Conservation (phyloP, 2,329 filamentous ascomycete species). For the Fusarium graminum region DNA sequence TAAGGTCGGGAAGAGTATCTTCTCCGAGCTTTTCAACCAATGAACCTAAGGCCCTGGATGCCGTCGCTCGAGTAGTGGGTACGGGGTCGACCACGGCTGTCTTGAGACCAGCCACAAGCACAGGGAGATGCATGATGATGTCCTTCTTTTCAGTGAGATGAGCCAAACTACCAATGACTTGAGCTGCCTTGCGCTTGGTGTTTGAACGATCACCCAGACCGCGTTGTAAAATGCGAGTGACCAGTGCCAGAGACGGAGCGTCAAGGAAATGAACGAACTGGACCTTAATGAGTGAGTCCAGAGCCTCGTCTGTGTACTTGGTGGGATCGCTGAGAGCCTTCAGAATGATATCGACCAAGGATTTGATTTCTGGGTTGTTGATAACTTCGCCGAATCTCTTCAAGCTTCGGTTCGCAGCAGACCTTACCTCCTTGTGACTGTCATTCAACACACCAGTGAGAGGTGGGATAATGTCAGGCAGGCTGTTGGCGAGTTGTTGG, state of each 20-base stretch:
- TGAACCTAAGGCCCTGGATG: constrained; percentile 94
- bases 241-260: constrained; percentile 91
- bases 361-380: constrained; percentile 96
- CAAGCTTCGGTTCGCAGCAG: constrained; percentile 92
- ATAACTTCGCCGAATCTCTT: constrained; percentile 99
- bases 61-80: constrained; percentile 94
- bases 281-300: constrained; percentile 97
- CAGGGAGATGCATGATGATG: constrained; percentile 88
- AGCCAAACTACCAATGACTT: constrained; percentile 97
- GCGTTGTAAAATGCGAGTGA: constrained; percentile 94
- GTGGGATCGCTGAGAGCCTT: constrained; percentile 98
- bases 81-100: constrained; percentile 94
- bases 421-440: constrained; percentile 96
- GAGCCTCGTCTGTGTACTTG: constrained; percentile 93
- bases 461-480: constrained; percentile 97
- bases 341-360: constrained; percentile 88
- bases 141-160: constrained; percentile 98
- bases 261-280: constrained; percentile 99
- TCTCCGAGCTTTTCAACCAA: constrained; percentile 98
- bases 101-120: constrained; percentile 91
- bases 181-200: constrained; percentile 95
- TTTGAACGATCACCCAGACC: constrained; percentile 90
- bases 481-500: constrained; percentile 88
- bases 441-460: constrained; percentile 95
- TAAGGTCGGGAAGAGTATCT: constrained; percentile 95